Conservation (phyloP, 306 rosid genomes). For the Acacia confusa region DNA sequence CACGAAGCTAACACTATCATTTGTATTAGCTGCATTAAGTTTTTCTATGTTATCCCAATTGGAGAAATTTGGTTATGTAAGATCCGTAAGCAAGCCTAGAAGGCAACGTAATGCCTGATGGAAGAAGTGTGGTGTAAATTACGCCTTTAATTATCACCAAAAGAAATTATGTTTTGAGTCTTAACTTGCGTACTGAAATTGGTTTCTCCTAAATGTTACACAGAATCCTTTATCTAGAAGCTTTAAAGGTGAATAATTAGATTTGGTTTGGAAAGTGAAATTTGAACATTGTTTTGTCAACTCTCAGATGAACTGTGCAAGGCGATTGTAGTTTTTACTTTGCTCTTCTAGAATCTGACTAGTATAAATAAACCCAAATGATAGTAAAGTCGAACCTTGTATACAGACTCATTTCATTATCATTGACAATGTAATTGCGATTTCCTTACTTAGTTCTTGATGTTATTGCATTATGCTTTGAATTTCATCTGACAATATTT, state of each 20-base stretch:
- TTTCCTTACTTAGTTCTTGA: not conserved
- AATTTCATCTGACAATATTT: not conserved
- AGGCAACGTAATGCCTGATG: not conserved
- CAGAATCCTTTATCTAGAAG: not conserved
- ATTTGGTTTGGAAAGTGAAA: not conserved
- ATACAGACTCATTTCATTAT: constrained; percentile 18
- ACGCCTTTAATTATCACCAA: not conserved
- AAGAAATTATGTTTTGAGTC: not conserved
- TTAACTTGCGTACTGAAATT: not conserved
- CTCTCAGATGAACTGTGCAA: not conserved
- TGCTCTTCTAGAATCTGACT: constrained; percentile 11
- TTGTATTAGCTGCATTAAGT: too few species aligned
- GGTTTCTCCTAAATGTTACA: not conserved
- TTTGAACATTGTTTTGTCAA: not conserved
- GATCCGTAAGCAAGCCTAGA: not conserved
- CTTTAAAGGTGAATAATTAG: not conserved
- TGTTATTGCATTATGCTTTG: not conserved
- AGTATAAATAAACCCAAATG: not conserved
- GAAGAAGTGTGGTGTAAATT: not conserved
- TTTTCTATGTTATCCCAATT: too few species aligned
- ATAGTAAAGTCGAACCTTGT: constrained; percentile 7
- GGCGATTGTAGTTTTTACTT: not conserved
- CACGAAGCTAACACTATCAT: not conserved
- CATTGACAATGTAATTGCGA: constrained; percentile 1
- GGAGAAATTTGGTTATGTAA: not conserved